Evolutionary conservation across 208 protist species (phyloP).

Genomic region (Angomonas ambiguus): DNA sequence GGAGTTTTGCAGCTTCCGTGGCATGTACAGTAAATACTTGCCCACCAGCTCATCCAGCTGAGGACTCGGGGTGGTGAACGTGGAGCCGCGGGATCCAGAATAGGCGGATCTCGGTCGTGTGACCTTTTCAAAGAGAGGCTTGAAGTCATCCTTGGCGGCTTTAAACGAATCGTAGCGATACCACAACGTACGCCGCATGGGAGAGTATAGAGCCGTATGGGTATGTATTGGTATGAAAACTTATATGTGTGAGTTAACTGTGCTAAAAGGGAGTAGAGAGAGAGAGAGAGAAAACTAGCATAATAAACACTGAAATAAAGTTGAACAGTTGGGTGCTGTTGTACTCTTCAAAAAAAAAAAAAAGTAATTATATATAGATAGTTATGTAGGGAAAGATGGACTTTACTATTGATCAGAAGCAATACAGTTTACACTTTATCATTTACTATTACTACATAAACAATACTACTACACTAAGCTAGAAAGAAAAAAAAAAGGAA

Average conservation of each 20-base stretch:
- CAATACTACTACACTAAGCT: not conserved
- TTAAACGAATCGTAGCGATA: slow-evolving; percentile 49
- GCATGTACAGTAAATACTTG: slow-evolving; percentile 24
- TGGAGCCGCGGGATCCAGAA: too few species aligned
- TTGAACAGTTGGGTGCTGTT: too few species aligned
- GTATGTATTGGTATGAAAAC: too few species aligned
- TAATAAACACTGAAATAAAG: not conserved
- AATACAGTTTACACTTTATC: not conserved
- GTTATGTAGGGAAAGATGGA: not conserved
- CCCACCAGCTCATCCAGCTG: slow-evolving; percentile 28
- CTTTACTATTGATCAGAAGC: not conserved
- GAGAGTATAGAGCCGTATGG: too few species aligned
- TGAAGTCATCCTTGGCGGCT: slow-evolving; percentile 32
- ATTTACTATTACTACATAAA: not conserved
- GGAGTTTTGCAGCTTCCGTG: slow-evolving; percentile 16
- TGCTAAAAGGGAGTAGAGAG: not conserved
- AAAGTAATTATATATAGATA: not conserved
- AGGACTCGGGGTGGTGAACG: not conserved
- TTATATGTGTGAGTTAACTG: not conserved
- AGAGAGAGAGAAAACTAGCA: not conserved
- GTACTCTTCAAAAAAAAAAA: slow-evolving; percentile 8
- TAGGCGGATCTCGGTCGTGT: too few species aligned
- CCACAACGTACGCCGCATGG: not conserved
- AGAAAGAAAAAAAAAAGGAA: not conserved
- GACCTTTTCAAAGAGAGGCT: slow-evolving; percentile 47